Evolutionary conservation across 768 basidiomycete species (phyloP), one percentile per base, ranked within the genome.

Genomic region (Mrakia hoshinonis): DNA sequence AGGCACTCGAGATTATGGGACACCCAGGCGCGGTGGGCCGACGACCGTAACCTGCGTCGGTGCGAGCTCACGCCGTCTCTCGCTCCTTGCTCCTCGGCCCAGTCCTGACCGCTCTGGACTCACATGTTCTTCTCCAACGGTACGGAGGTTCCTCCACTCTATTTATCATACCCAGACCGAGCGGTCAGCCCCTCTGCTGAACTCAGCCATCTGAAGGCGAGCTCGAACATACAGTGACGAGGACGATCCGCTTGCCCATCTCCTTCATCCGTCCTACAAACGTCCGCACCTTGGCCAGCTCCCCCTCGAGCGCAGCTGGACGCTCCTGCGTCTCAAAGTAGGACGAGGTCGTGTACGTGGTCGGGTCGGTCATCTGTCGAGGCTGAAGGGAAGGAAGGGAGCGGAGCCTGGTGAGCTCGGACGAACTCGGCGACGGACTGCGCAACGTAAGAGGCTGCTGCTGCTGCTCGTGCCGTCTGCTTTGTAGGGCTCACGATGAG

Each of bases 71-170:
- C 39, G 26, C 62, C 26, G 20, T 5, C 24, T 20, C 38, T 26
- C n/a, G 18, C 58, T 29, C n/a, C 55, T 38, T 46, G 26, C 43
- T 43, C n/a, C n/a, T 51, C 38, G 9, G 24, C n/a, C n/a, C 38
- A 26, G 54, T 20, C 18, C 20, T 38, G 58, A 10, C 36, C 31
- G 43, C 4, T 11, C 15, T 34, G 1, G 52, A 83, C 94, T 87
- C 84, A 97, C 96, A 97, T 93, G 78, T 98, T 98, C 83, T 93
- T 90, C 83, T 99, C 96, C 72, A 99, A 82, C 3, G 95, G 95
- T 9, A 98, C 95, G 1, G 94, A 98, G 22, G 96, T 99, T 72
- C 96, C 95, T 68, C 95, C 96, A 79, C 94, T 97, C 96, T 98
- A 76, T 29, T 5, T 22, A 34, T 38, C 18, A 34, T 47, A 38